Conservation (phyloP, 2,329 filamentous ascomycete genomes). For the Corniculantispora saksenae region DNA sequence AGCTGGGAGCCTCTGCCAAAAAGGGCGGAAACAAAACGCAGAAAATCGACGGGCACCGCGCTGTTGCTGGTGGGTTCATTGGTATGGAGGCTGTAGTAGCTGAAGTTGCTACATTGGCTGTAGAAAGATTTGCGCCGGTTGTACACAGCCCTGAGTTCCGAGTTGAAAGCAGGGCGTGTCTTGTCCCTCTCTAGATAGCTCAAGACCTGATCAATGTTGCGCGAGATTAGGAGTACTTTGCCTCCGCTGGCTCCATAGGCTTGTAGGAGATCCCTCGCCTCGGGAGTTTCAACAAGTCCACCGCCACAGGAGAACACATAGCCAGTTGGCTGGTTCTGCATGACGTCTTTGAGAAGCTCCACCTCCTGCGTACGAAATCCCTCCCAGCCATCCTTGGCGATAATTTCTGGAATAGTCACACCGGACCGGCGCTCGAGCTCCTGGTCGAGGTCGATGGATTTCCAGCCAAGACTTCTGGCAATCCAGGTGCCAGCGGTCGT, state of each 20-base stretch:
- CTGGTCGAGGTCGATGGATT: slow-evolving; percentile 83
- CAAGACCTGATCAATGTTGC: slow-evolving; percentile 85
- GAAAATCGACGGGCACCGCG: slow-evolving; percentile 37
- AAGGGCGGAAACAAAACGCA: slow-evolving; percentile 41
- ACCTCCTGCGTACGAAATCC: slow-evolving; percentile 82
- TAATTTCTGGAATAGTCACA: slow-evolving; percentile 82
- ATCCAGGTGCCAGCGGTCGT: slow-evolving; percentile 91
- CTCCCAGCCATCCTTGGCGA: slow-evolving; percentile 78
- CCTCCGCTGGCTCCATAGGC: slow-evolving; percentile 76
- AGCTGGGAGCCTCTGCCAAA: slow-evolving; percentile 49
- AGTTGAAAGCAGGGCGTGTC: slow-evolving; percentile 86
- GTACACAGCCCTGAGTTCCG: slow-evolving; percentile 91
- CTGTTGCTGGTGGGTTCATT: slow-evolving; percentile 28
- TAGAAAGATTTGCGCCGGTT: slow-evolving; percentile 86
- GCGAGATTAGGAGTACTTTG: slow-evolving; percentile 82
- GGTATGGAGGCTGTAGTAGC: slow-evolving; percentile 80
- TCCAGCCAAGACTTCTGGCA: slow-evolving; percentile 70
- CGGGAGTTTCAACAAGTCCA: slow-evolving; percentile 83
- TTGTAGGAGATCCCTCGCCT: slow-evolving; percentile 73
- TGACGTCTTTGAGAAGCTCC: slow-evolving; percentile 68
- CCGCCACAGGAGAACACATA: slow-evolving; percentile 93
- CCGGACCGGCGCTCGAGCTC: slow-evolving; percentile 76
- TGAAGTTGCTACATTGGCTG: slow-evolving; percentile 87
- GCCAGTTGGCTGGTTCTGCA: slow-evolving; percentile 72
- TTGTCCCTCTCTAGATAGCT: slow-evolving; percentile 87